These are phyloP conservation scores for Papiliotrema nemorosa DNA, from an alignment of 1,284 basidiomycete species.

Conservation along the genomic window DNA sequence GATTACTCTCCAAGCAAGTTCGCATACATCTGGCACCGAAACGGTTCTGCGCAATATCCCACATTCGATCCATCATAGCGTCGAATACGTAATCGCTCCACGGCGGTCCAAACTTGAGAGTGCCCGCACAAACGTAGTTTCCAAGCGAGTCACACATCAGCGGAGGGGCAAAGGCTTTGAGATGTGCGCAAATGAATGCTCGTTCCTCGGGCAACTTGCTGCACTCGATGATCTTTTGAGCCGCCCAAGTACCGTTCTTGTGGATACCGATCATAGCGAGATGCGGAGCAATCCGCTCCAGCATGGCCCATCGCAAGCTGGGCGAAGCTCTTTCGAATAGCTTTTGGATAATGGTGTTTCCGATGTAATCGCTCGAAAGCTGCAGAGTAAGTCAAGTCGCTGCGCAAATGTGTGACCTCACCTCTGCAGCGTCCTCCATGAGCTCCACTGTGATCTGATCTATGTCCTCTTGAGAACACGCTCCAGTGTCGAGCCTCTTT, in stretches of 20 bases:
- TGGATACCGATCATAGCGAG: conserved; percentile 97
- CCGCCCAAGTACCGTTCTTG: conserved; percentile 99
- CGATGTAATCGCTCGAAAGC: conserved; percentile 96
- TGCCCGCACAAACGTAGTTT: conserved; percentile 87
- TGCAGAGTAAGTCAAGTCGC: conserved; percentile 53
- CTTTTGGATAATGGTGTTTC: conserved; percentile 97
- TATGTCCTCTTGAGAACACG: conserved; percentile 78
- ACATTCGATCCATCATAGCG: conserved; percentile 95
- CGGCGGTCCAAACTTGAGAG: conserved; percentile 84
- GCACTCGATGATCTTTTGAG: conserved; percentile 98
- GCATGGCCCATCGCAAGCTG: conserved; percentile 74
- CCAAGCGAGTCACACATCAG: conserved; percentile 94
- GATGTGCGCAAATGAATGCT: conserved; percentile 73
- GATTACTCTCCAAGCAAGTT: conserved; percentile 86
- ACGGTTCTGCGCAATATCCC: conserved; percentile 89
- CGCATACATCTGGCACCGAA: conserved; percentile 98
- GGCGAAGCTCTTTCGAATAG: conserved; percentile 87
- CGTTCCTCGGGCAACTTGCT: conserved; percentile 86
- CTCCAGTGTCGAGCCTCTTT: conserved; percentile 79
- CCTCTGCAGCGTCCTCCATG: conserved; percentile 62
- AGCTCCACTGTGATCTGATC: conserved; percentile 86
- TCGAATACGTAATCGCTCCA: conserved; percentile 95
- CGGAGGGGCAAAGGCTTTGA: conserved; percentile 88
- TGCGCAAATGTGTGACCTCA: conserved; percentile 18
- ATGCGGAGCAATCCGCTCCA: conserved; percentile 89